phyloP scores from a whole-genome alignment of 371 early-diverging fungal genomes.

The Rhizopus delemar region DNA sequence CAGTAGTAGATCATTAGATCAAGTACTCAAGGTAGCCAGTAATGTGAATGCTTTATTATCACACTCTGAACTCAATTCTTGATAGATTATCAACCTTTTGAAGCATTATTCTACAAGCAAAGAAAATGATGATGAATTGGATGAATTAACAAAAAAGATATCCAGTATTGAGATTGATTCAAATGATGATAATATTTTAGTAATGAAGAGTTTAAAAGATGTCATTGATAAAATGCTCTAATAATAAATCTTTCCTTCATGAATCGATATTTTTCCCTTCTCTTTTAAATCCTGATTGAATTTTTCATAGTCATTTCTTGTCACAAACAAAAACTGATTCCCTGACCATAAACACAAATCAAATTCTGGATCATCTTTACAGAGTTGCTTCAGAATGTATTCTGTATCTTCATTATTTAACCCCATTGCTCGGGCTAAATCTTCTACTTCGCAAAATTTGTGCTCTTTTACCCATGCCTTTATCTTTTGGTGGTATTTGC shows the following conservation, averaged over 20 bases:
- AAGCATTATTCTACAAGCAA: conserved; percentile 31
- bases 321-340: conserved; percentile 26
- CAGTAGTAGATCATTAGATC: conserved; percentile 13
- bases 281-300: conserved; percentile 6
- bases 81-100: conserved; percentile 42
- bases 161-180: conserved; percentile 9
- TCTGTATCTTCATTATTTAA: conserved; percentile 15
- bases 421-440: conserved; percentile 14
- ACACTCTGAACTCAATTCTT: not conserved
- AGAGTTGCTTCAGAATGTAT: conserved; percentile 24
- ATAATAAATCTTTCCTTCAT: conserved; percentile 9
- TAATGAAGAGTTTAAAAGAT: conserved; percentile 25
- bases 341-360: conserved; percentile 25
- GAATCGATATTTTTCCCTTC: conserved; percentile 24
- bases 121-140: conserved; percentile 12
- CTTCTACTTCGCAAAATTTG: conserved; percentile 16
- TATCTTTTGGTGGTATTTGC: conserved; percentile 33
- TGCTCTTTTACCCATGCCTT: conserved; percentile 30
- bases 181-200: conserved; percentile 14
- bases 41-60: not conserved
- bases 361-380: conserved; percentile 21
- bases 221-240: conserved; percentile 22
- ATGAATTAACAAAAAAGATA: conserved; percentile 19
- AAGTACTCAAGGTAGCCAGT: conserved; percentile 27
- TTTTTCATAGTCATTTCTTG: conserved; percentile 20